A percentile compares a stretch with the other conserved stretches of the same genome.
These are phyloP conservation scores for Atkinsonella texensis DNA, from an alignment of 2,329 filamentous ascomycete genomes.

Conservation along the genomic window DNA sequence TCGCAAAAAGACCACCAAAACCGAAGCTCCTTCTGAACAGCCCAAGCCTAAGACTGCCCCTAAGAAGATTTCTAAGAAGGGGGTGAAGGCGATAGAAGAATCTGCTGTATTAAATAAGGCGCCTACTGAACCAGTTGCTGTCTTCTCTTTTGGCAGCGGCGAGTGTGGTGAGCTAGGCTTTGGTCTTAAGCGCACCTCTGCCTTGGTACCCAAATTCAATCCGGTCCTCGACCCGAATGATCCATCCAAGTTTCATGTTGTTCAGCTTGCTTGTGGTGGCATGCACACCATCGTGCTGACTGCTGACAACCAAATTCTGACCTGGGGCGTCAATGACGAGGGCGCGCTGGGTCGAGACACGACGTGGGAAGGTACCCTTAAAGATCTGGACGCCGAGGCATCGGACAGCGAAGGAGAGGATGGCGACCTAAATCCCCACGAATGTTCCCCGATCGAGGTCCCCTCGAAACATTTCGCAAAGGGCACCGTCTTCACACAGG, in stretches of 20 bases:
- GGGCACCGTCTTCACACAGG: slow-evolving; percentile 48
- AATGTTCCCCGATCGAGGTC: slow-evolving; percentile 54
- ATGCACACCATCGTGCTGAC: slow-evolving; percentile 74
- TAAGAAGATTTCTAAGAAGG: slow-evolving; percentile 3
- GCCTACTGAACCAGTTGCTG: slow-evolving; percentile 52
- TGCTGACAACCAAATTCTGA: slow-evolving; percentile 68
- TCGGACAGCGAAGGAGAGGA: slow-evolving; percentile 47
- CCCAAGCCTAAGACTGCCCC: slow-evolving; percentile 2
- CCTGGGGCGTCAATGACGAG: slow-evolving; percentile 83
- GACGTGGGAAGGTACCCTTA: slow-evolving; percentile 50
- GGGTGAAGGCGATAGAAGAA: slow-evolving; percentile 22
- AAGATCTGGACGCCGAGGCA: slow-evolving; percentile 39
- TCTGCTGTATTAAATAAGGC: slow-evolving; percentile 14
- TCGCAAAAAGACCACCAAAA: slow-evolving; percentile 5
- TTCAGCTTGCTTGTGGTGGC: slow-evolving; percentile 65
- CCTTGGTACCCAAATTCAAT: slow-evolving; percentile 30
- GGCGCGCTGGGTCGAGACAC: slow-evolving; percentile 69
- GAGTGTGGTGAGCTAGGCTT: slow-evolving; percentile 73
- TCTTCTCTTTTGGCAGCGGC: slow-evolving; percentile 74
- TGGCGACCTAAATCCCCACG: slow-evolving; percentile 58
- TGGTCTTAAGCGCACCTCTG: slow-evolving; percentile 40
- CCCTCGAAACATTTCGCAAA: slow-evolving; percentile 46
- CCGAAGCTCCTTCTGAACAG: slow-evolving; percentile 2
- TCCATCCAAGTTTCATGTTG: slow-evolving; percentile 49
- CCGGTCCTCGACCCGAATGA: slow-evolving; percentile 66